These are phyloP conservation scores for Taphrina populina DNA, from an alignment of 1,139 yeast species.

Conservation along the genomic window DNA sequence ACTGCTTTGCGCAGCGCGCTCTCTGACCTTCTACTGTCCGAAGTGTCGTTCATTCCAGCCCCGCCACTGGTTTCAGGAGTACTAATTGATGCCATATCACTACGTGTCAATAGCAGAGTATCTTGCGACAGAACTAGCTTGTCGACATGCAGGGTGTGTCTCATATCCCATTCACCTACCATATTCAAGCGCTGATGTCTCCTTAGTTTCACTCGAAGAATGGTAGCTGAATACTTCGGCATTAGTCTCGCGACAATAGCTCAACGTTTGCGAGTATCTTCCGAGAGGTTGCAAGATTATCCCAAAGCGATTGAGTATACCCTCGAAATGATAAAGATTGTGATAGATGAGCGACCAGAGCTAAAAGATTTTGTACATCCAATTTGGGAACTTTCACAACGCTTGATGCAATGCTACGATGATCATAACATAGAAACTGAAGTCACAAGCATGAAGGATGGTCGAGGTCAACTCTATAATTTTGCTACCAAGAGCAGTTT, in stretches of 20 bases:
- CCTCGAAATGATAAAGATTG: conserved; percentile 1
- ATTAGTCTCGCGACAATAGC: conserved; percentile 25
- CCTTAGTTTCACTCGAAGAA: too few species aligned
- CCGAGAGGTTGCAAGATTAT: conserved; percentile 16
- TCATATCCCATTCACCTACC: too few species aligned
- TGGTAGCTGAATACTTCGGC: conserved; percentile 20
- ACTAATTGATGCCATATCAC: conserved; percentile 26
- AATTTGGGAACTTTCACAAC: conserved; percentile 10
- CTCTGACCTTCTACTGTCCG: too few species aligned
- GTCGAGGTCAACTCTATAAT: neutral
- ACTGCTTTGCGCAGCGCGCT: too few species aligned
- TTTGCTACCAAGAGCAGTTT: neutral
- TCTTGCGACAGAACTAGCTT: conserved; percentile 29
- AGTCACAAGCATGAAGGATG: neutral
- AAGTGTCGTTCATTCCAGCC: too few species aligned
- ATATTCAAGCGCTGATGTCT: too few species aligned
- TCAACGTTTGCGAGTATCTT: conserved; percentile 25
- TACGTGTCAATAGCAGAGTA: conserved; percentile 30
- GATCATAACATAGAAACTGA: conserved; percentile 1
- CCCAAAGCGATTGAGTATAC: conserved; percentile 16
- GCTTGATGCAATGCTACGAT: conserved; percentile 12
- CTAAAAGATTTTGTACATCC: conserved; percentile 10
- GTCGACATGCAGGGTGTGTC: conserved; percentile 23
- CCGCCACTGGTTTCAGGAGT: too few species aligned
- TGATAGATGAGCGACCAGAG: neutral